Evolutionary conservation across 139 green algal genomes (phyloP).

Genomic region (Coccomyxa sp.): DNA sequence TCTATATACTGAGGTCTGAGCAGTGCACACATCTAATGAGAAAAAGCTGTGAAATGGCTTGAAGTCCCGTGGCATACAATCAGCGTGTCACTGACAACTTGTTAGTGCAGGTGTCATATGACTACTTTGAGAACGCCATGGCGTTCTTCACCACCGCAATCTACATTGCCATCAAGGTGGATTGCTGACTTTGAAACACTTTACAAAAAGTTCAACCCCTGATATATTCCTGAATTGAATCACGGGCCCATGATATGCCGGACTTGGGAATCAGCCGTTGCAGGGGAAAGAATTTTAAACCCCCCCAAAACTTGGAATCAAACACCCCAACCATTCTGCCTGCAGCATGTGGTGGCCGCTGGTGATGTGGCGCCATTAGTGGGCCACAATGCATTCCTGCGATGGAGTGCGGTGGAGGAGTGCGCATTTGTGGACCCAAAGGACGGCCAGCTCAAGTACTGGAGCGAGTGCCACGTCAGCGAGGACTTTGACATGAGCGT

Average conservation of each 20-base stretch:
- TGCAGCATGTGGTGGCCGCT: not conserved
- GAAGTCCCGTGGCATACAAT: not conserved
- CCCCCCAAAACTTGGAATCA: no score
- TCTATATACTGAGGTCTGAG: no score
- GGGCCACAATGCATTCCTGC: not conserved
- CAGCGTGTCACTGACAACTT: no score
- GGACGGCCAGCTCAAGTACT: not conserved
- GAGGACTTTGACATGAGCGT: slow-evolving; percentile 5
- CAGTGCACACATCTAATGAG: no score
- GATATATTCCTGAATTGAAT: no score
- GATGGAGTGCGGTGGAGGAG: not conserved
- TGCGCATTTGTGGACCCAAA: not conserved
- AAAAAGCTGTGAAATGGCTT: no score
- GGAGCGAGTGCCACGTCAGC: not conserved
- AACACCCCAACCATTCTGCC: not conserved
- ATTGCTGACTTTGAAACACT: not conserved
- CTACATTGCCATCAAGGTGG: not conserved
- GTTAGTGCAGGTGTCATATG: not conserved
- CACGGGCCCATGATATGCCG: no score
- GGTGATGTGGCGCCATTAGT: not conserved
- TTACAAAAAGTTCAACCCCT: no score
- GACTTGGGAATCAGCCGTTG: no score
- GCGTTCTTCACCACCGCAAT: not conserved
- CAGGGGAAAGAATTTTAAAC: no score
- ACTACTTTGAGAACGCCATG: slow-evolving; percentile 6